These are phyloP conservation scores for Metrosideros polymorpha DNA, from an alignment of 441 rosid species.

Conservation along the genomic window DNA sequence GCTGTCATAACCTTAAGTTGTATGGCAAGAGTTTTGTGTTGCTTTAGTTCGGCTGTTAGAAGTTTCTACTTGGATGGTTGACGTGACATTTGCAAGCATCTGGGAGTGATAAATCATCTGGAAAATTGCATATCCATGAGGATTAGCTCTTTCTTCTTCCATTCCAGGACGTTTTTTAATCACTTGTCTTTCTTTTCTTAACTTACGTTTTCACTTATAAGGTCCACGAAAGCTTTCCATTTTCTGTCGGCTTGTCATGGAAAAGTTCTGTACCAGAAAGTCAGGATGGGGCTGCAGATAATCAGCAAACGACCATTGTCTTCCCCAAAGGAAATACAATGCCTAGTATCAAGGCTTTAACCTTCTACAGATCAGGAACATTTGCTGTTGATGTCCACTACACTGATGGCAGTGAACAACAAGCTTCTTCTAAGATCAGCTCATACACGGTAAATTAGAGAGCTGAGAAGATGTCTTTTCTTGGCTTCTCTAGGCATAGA, in stretches of 20 bases:
- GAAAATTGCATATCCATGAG: background rate
- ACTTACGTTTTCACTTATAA: slow-evolving; percentile 8
- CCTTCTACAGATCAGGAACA: slow-evolving; percentile 69
- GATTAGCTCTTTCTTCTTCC: background rate
- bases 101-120: background rate
- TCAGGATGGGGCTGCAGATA: slow-evolving; percentile 57
- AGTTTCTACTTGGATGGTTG: background rate
- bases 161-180: background rate
- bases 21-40: background rate
- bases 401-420: slow-evolving; percentile 48
- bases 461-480: background rate
- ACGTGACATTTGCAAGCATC: background rate
- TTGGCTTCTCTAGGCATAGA: background rate
- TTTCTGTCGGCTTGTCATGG: slow-evolving; percentile 69
- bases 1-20: background rate
- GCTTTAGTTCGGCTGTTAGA: background rate
- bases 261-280: slow-evolving; percentile 63
- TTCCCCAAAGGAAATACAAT: slow-evolving; percentile 85
- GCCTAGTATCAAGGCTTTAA: slow-evolving; percentile 81
- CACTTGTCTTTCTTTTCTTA: background rate
- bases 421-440: slow-evolving; percentile 64
- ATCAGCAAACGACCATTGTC: slow-evolving; percentile 67
- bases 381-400: slow-evolving; percentile 77
- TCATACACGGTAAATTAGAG: slow-evolving; percentile 44
- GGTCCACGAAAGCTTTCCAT: slow-evolving; percentile 92